Evolutionary conservation across 148 eudicot genomes (phyloP), one percentile per base, ranked within the genome.

Genomic region (Rhododendron henanense): DNA sequence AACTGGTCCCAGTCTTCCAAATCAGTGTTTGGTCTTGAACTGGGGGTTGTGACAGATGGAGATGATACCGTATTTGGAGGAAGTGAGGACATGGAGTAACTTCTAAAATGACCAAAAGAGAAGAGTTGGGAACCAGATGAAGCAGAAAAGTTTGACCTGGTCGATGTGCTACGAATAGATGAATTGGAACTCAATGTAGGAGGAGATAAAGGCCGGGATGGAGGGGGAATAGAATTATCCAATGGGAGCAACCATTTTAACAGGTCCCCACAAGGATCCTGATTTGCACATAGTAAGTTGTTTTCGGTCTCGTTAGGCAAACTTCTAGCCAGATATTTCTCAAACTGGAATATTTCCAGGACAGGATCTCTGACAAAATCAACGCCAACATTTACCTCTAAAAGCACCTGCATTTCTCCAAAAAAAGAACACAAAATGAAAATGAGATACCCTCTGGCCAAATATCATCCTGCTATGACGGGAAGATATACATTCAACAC

Each of bases 341-440:
- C 99, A 87, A 93, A 97, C 86, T 97, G 99, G 85, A 95, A 94
- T 90, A 97, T 94, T 90, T 97, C 98, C 75, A 97, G 90, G 37
- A 92, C 87, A 35, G 99, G 98, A 87, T 97, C 92, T 86, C 85
- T 90, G 85, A 93, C 73, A 87, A 88, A 91, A 87, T 93, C 95
- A 91, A 91, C 91, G 81, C 98, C 98, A 90, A 97, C 88, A 94
- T 92, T 97, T 88, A 95, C 91, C 92, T 97, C 94, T 92, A 97
- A 93, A 88, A 94, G 97, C 88, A 97, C 98, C 99, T 97, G 99
- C 98, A 94, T 93, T 94, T 98, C 93, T 95, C 92, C 98, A 93
- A 89, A 92, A 41, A 88, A 96, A 90, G 84, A 93, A 92, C 86
- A 88, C 85, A 83, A 80, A 88, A 91, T 88, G 39, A 74, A 84